Evolutionary conservation across 495 filamentous ascomycete genomes (phyloP).

Genomic region (Aspergillus hancockii): DNA sequence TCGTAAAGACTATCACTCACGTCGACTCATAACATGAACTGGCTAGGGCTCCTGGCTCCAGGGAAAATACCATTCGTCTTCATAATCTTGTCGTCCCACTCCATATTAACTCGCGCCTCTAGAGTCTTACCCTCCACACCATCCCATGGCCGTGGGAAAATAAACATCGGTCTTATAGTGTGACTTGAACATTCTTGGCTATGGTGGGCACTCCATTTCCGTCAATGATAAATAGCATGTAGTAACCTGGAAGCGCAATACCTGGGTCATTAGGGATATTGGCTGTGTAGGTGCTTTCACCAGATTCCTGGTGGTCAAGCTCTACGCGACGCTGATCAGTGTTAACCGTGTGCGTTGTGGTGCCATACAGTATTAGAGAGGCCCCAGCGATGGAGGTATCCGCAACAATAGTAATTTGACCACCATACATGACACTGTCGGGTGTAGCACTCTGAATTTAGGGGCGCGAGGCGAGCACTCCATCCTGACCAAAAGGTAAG

Average conservation of each 20-base stretch:
- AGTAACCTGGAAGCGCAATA: constrained; percentile 56
- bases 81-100: not conserved
- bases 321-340: constrained; percentile 59
- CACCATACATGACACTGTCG: constrained; percentile 23
- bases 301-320: constrained; percentile 22
- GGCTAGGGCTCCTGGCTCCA: not conserved
- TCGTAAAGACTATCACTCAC: too few species aligned
- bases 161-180: not conserved
- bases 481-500: constrained; percentile 51
- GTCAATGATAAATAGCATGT: constrained; percentile 57
- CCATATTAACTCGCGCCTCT: not conserved
- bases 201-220: constrained; percentile 50
- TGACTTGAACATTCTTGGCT: constrained; percentile 23
- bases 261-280: constrained; percentile 50
- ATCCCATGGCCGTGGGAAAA: not conserved
- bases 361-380: constrained; percentile 48
- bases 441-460: constrained; percentile 28
- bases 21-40: not conserved
- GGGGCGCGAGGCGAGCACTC: constrained; percentile 42
- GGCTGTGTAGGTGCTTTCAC: constrained; percentile 26
- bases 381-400: constrained; percentile 11
- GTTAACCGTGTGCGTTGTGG: constrained; percentile 59
- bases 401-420: constrained; percentile 24
- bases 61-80: not conserved
- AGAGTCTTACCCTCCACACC: not conserved